phyloP scores from a whole-genome alignment of 345 rosid species.

The Linum tenue region DNA sequence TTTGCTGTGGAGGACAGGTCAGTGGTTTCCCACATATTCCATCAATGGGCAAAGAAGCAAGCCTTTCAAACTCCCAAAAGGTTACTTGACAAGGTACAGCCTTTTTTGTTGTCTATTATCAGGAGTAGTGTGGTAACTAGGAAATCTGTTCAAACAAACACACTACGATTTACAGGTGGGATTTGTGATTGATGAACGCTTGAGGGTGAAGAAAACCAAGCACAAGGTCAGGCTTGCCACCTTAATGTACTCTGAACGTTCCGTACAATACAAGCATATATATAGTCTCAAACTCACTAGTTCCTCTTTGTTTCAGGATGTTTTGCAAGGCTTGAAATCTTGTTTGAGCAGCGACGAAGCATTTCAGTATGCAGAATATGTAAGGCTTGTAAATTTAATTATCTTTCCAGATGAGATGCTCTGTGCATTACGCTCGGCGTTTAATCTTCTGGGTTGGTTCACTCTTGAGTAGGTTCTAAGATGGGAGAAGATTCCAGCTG shows the following conservation, averaged over 20 bases:
- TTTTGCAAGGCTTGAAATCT: conserved; percentile 53
- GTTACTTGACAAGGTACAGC: conserved; percentile 62
- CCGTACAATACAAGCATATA: not conserved
- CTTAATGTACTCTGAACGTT: not conserved
- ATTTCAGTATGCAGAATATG: conserved; percentile 72
- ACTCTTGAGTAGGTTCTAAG: conserved; percentile 42
- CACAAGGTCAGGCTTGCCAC: conserved; percentile 53
- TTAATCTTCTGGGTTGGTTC: not conserved
- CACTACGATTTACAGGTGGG: conserved; percentile 44
- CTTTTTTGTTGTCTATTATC: not conserved
- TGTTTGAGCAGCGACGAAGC: conserved; percentile 63
- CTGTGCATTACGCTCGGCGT: not conserved
- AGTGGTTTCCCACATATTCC: conserved; percentile 79
- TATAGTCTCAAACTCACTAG: not conserved
- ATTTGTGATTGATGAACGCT: conserved; percentile 80
- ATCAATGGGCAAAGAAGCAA: conserved; percentile 84
- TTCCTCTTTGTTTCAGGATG: conserved; percentile 41
- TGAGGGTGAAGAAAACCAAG: conserved; percentile 59
- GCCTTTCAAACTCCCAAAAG: conserved; percentile 88
- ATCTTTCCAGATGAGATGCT: not conserved
- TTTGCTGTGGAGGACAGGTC: conserved; percentile 70
- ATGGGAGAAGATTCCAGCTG: conserved; percentile 95
- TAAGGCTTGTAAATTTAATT: conserved; percentile 28
- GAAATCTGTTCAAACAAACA: too few species aligned
- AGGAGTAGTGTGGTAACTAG: not conserved